Evolutionary conservation across 2,329 filamentous ascomycete genomes (phyloP).

Genomic region (Nothomitra cinnamomea): DNA sequence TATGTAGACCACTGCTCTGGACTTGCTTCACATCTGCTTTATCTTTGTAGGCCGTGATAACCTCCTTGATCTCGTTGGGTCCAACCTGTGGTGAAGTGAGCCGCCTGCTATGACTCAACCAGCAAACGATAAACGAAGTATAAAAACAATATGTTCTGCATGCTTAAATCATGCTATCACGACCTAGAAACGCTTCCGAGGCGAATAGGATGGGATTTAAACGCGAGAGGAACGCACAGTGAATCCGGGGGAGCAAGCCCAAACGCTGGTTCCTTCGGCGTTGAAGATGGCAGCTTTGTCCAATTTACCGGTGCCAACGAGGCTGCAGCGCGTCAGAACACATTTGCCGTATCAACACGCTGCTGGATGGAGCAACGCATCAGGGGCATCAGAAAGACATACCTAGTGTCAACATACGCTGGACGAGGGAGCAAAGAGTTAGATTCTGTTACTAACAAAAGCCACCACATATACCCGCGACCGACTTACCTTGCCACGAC

Average conservation of each 20-base stretch:
- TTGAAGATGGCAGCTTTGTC: conserved; percentile 79
- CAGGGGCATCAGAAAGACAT: conserved; percentile 14
- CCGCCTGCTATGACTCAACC: neutral
- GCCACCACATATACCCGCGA: conserved; percentile 7
- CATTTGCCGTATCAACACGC: neutral
- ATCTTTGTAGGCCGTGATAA: conserved; percentile 36
- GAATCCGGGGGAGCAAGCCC: conserved; percentile 58
- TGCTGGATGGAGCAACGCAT: neutral
- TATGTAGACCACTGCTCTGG: conserved; percentile 54
- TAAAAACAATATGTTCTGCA: no score
- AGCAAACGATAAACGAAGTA: neutral
- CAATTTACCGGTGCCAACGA: conserved; percentile 61
- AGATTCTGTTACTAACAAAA: conserved; percentile 1
- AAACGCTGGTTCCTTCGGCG: conserved; percentile 59
- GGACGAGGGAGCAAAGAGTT: conserved; percentile 9
- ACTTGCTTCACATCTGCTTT: conserved; percentile 41
- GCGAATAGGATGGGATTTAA: neutral
- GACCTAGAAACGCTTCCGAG: no score
- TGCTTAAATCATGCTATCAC: no score
- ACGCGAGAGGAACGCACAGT: conserved; percentile 35
- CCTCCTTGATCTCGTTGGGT: conserved; percentile 36
- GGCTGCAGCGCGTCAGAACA: conserved; percentile 32
- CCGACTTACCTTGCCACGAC: conserved; percentile 55
- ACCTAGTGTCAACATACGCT: conserved; percentile 49
- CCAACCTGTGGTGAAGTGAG: conserved; percentile 24